phyloP scores from a whole-genome alignment of 192 early-diverging fungal genomes.

The Rhizophagus sp. region DNA sequence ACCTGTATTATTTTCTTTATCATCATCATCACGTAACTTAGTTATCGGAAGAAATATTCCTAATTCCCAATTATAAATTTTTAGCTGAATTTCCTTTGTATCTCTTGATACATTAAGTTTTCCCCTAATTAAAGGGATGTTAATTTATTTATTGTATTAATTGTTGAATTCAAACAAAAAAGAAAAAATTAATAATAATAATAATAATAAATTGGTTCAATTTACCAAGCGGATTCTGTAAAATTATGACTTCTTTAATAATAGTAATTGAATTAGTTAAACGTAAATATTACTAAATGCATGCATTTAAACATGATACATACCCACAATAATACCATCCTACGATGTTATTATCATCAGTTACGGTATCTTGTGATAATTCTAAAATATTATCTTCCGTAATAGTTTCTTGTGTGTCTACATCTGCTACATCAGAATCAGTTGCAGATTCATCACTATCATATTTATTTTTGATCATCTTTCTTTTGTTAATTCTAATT shows the following conservation, averaged over 20 bases:
- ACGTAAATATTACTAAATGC: neutral
- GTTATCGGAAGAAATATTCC: slow-evolving; percentile 8
- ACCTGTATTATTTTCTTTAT: neutral
- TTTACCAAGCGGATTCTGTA: slow-evolving; percentile 9
- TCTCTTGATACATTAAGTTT: neutral
- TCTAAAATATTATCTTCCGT: neutral
- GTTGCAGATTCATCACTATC: neutral
- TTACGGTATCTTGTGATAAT: neutral
- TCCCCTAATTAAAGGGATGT: neutral
- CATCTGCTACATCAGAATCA: neutral
- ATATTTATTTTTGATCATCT: neutral
- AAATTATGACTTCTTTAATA: slow-evolving; percentile 16
- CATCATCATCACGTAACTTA: neutral
- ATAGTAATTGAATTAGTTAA: neutral
- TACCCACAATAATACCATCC: slow-evolving; percentile 27
- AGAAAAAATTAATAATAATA: neutral
- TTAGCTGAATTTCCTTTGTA: slow-evolving; percentile 10
- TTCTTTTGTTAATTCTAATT: neutral
- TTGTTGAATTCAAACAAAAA: neutral
- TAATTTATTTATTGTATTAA: too few relatives aligned
- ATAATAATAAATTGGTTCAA: neutral
- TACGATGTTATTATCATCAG: neutral
- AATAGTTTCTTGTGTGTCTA: neutral
- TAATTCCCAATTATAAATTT: slow-evolving; percentile 27
- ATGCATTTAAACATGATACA: neutral